phyloP scores from a whole-genome alignment of 2,329 filamentous ascomycete species.

The Trichophyton rubrum region DNA sequence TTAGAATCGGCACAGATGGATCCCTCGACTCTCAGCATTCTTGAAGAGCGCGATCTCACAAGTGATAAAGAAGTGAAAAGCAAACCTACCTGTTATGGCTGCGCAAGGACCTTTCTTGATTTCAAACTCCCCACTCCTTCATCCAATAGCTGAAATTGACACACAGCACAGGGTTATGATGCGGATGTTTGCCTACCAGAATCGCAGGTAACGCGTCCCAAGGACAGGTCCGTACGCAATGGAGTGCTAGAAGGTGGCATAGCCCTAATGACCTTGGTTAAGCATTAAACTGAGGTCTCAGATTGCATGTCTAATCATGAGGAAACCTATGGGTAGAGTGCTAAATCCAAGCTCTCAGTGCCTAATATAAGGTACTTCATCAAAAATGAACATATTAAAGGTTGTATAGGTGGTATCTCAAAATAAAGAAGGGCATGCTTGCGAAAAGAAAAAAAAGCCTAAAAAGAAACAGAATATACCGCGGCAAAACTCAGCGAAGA shows the following conservation, averaged over 20 bases:
- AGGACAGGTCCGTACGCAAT: background rate
- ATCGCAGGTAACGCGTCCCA: background rate
- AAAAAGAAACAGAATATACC: background rate
- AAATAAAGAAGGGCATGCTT: background rate
- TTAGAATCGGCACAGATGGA: constrained; percentile 44
- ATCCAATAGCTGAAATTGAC: background rate
- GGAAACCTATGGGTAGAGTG: background rate
- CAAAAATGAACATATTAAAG: background rate
- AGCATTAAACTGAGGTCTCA: background rate
- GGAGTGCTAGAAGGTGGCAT: background rate
- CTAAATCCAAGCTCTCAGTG: background rate
- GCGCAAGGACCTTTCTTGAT: constrained; percentile 21
- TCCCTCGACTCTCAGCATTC: constrained; percentile 46
- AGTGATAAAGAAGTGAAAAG: constrained; percentile 35
- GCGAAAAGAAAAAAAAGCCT: background rate
- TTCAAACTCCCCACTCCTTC: background rate
- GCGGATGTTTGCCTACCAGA: background rate
- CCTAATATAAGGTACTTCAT: background rate
- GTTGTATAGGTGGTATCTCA: background rate
- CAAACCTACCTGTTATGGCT: constrained; percentile 30
- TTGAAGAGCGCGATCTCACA: background rate
- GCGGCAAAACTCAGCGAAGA: constrained; percentile 16
- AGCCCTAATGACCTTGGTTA: background rate
- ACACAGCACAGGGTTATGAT: background rate
- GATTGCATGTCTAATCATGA: background rate